Conservation (phyloP, 2,329 filamentous ascomycete genomes). For the Colletotrichum tamarilloi region DNA sequence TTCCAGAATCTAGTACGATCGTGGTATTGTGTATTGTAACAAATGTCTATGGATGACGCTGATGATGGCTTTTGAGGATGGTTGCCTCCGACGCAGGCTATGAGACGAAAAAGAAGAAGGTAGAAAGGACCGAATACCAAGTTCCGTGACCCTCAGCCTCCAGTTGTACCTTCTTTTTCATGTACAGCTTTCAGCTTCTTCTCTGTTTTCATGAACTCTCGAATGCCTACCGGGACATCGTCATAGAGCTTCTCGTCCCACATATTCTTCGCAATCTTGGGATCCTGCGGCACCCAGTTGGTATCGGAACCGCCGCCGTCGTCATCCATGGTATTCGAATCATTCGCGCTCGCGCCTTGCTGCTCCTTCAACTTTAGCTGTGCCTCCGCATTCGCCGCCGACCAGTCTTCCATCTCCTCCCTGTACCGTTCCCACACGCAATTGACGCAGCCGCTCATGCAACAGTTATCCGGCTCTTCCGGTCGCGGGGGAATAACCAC, state of each 20-base stretch:
- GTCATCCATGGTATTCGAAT: conserved; percentile 76
- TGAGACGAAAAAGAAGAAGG: neutral
- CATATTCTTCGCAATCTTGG: conserved; percentile 61
- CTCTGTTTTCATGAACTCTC: conserved; percentile 97
- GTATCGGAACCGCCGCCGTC: conserved; percentile 81
- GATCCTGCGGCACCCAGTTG: conserved; percentile 66
- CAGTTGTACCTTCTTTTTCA: conserved; percentile 62
- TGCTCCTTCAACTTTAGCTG: conserved; percentile 59
- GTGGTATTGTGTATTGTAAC: neutral
- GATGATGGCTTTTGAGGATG: neutral
- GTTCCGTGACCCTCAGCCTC: conserved; percentile 47
- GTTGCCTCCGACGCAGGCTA: conserved; percentile 16
- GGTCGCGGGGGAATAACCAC: conserved; percentile 86
- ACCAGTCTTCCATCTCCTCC: conserved; percentile 94
- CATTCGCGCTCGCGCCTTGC: conserved; percentile 30
- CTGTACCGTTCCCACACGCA: conserved; percentile 95
- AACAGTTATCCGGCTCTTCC: conserved; percentile 95
- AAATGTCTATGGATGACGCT: conserved; percentile 16
- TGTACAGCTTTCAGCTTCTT: conserved; percentile 87
- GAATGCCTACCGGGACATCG: conserved; percentile 88
- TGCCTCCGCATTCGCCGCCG: conserved; percentile 71
- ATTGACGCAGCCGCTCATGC: conserved; percentile 98
- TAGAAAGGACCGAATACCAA: neutral
- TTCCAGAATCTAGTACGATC: neutral
- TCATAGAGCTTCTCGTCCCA: conserved; percentile 79